These are phyloP conservation scores for Penicillium bovifimosum DNA, from an alignment of 495 filamentous ascomycete genomes.

Conservation along the genomic window DNA sequence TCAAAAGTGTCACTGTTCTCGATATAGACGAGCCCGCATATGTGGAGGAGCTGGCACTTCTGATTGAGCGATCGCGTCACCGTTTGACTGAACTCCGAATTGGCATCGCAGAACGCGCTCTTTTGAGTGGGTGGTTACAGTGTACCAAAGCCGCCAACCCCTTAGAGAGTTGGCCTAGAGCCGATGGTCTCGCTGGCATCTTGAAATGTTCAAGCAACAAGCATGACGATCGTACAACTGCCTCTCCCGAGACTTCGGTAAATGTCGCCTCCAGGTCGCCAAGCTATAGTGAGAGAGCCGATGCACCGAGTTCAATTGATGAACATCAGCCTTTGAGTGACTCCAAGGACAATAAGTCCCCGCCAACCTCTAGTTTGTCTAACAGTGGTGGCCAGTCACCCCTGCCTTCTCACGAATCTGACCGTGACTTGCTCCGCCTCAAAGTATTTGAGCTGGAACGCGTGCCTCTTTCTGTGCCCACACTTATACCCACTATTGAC, in stretches of 20 bases:
- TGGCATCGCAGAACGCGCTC: conserved; percentile 63
- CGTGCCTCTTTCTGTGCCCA: conserved; percentile 64
- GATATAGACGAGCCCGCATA: conserved; percentile 87
- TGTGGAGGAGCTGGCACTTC: conserved; percentile 79
- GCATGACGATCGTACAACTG: not conserved
- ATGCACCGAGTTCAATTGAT: not conserved
- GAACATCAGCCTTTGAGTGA: not conserved
- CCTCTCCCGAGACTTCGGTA: not conserved
- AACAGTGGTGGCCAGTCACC: conserved; percentile 1
- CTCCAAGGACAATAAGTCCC: not conserved
- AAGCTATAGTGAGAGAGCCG: not conserved
- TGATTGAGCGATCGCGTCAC: conserved; percentile 68
- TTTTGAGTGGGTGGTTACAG: conserved; percentile 50
- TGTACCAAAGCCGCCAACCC: conserved; percentile 25
- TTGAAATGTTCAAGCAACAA: conserved; percentile 26
- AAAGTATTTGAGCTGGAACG: conserved; percentile 79
- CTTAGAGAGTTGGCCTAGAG: conserved; percentile 30
- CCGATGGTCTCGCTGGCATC: conserved; percentile 73
- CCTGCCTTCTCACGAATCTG: not conserved
- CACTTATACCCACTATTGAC: conserved; percentile 68
- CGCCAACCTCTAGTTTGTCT: not conserved
- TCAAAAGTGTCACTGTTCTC: conserved; percentile 76
- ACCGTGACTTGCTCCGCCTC: conserved; percentile 49
- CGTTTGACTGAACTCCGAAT: conserved; percentile 71
- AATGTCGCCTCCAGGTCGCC: not conserved